phyloP scores from a whole-genome alignment of 805 yeast species.

The Candida nitratophila region DNA sequence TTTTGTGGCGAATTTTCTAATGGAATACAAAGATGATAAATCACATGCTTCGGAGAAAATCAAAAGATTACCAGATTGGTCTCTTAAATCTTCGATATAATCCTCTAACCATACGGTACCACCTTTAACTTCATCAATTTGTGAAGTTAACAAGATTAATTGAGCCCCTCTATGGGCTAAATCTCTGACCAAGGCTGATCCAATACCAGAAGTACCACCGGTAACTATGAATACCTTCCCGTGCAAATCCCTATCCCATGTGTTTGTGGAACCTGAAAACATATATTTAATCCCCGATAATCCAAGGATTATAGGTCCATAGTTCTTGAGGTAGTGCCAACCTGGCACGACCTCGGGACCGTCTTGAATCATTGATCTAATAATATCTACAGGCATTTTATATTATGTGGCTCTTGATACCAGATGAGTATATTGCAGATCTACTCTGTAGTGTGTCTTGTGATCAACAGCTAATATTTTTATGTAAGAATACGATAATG shows the following conservation, averaged over 20 bases:
- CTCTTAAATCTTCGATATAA: conserved; percentile 70
- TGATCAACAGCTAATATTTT: too few relatives aligned
- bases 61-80: conserved; percentile 58
- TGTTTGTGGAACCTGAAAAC: conserved; percentile 72
- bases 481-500: too few relatives aligned
- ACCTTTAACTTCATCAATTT: conserved; percentile 41
- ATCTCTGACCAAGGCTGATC: conserved; percentile 67
- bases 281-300: conserved; percentile 56
- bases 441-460: too few relatives aligned
- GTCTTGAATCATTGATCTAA: conserved; percentile 59
- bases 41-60: conserved; percentile 92
- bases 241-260: conserved; percentile 90
- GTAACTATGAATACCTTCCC: conserved; percentile 79
- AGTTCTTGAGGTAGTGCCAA: conserved; percentile 49
- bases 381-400: conserved; percentile 77
- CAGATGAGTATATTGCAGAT: too few relatives aligned
- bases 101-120: conserved; percentile 61
- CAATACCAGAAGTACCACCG: conserved; percentile 94
- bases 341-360: conserved; percentile 77
- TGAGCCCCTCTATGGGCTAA: conserved; percentile 85
- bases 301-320: conserved; percentile 47
- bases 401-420: too few relatives aligned
- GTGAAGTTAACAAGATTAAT: conserved; percentile 59
- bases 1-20: conserved; percentile 85
- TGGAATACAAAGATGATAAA: conserved; percentile 60